Evolutionary conservation across 2,329 filamentous ascomycete genomes (phyloP).

Genomic region (Teratosphaeria destructans): DNA sequence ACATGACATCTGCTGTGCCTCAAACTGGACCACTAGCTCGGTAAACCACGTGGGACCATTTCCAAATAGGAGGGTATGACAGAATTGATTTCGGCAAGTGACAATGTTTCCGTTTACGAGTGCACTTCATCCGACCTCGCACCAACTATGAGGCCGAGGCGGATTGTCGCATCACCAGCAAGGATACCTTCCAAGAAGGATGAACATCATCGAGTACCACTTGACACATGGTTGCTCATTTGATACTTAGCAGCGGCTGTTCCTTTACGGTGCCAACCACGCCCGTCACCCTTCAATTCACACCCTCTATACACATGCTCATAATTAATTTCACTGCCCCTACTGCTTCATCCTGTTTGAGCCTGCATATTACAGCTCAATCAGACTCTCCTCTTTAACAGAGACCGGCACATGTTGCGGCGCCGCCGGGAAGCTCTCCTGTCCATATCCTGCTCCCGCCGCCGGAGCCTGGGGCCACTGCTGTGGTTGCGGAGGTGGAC

Average conservation of each 20-base stretch:
- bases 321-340: background rate
- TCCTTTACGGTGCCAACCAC: background rate
- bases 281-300: background rate
- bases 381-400: conserved; percentile 25
- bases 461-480: conserved; percentile 23
- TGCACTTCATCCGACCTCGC: too few species aligned
- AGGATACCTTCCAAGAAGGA: too few species aligned
- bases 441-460: conserved; percentile 20
- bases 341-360: background rate
- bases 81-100: background rate
- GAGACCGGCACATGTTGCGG: conserved; percentile 21
- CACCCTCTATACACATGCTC: background rate
- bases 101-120: background rate
- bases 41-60: background rate
- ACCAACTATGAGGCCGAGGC: too few species aligned
- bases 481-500: conserved; percentile 17
- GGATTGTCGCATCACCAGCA: too few species aligned
- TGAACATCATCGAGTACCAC: background rate
- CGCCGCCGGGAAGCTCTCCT: conserved; percentile 23
- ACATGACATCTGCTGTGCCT: background rate
- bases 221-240: background rate
- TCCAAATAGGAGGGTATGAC: background rate
- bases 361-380: conserved; percentile 17
- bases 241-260: background rate
- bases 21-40: background rate